A percentile compares a stretch with the other conserved stretches of the same genome.
These are phyloP conservation scores for Brassica hybrid DNA, from an alignment of 441 rosid genomes.

Conservation along the genomic window DNA sequence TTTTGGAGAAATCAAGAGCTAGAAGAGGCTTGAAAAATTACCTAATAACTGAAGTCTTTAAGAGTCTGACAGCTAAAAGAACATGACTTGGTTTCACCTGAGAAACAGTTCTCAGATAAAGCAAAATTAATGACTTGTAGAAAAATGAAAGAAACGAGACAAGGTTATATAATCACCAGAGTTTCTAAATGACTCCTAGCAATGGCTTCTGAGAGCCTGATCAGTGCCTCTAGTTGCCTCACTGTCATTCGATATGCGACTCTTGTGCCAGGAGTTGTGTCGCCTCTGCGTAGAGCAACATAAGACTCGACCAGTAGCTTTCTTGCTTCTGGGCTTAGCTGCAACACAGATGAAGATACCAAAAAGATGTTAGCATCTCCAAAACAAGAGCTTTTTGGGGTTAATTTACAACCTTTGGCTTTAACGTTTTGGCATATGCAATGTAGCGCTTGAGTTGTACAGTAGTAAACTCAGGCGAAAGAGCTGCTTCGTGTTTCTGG, in stretches of 20 bases:
- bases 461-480: constrained; percentile 85
- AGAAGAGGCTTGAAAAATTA: constrained; percentile 29
- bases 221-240: constrained; percentile 90
- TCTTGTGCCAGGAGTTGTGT: constrained; percentile 87
- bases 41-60: constrained; percentile 87
- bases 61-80: constrained; percentile 70
- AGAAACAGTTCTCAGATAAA: background rate
- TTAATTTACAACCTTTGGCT: constrained; percentile 72
- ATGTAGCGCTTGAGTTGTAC: constrained; percentile 89
- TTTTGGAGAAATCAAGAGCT: background rate
- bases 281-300: constrained; percentile 90
- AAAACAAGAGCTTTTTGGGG: background rate
- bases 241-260: constrained; percentile 98
- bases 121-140: constrained; percentile 3
- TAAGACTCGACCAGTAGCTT: constrained; percentile 87
- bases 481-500: constrained; percentile 91
- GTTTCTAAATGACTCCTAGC: constrained; percentile 85
- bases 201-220: constrained; percentile 94
- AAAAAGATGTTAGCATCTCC: constrained; percentile 31
- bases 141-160: background rate
- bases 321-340: constrained; percentile 89
- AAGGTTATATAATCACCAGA: constrained; percentile 53
- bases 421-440: constrained; percentile 92
- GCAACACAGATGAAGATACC: constrained; percentile 36
- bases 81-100: constrained; percentile 95